phyloP scores from a whole-genome alignment of 1,284 basidiomycete species.

The Phellopilus nigrolimitatus region DNA sequence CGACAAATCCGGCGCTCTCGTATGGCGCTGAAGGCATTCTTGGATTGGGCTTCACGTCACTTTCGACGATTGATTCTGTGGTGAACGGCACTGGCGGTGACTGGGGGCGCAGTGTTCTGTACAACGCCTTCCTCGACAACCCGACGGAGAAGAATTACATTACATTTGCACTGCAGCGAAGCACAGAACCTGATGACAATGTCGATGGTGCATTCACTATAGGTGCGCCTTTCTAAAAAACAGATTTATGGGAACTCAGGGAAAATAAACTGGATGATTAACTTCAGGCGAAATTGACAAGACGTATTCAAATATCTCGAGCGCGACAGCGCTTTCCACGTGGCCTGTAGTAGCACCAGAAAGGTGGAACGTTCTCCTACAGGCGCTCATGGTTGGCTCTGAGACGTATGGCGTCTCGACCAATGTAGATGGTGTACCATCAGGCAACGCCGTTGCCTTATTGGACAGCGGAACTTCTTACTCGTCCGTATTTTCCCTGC shows the following conservation, averaged over 20 bases:
- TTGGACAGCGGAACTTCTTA: conserved; percentile 77
- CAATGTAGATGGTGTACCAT: conserved; percentile 50
- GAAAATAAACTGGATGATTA: too few species aligned
- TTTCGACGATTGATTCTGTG: conserved; percentile 60
- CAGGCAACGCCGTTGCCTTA: conserved; percentile 62
- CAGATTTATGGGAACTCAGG: neutral
- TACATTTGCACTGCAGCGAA: conserved; percentile 64
- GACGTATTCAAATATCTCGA: conserved; percentile 50
- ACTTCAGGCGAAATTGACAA: conserved; percentile 58
- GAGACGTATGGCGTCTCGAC: conserved; percentile 48
- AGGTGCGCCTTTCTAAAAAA: conserved; percentile 43
- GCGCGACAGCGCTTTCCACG: conserved; percentile 56
- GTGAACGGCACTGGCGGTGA: conserved; percentile 53
- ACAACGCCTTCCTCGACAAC: conserved; percentile 68
- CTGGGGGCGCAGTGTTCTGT: conserved; percentile 63
- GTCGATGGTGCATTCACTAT: conserved; percentile 65
- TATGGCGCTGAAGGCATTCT: conserved; percentile 70
- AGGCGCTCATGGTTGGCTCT: conserved; percentile 56
- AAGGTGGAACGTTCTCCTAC: conserved; percentile 72
- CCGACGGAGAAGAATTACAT: conserved; percentile 71
- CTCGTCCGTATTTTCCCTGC: conserved; percentile 44
- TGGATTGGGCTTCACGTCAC: conserved; percentile 72
- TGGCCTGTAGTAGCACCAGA: conserved; percentile 58
- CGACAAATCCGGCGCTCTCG: conserved; percentile 63
- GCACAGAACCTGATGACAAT: conserved; percentile 42